A percentile compares a stretch with the other conserved stretches of the same genome.
These are phyloP conservation scores for Hanseniaspora meyeri DNA, from an alignment of 805 yeast genomes.

Conservation along the genomic window DNA sequence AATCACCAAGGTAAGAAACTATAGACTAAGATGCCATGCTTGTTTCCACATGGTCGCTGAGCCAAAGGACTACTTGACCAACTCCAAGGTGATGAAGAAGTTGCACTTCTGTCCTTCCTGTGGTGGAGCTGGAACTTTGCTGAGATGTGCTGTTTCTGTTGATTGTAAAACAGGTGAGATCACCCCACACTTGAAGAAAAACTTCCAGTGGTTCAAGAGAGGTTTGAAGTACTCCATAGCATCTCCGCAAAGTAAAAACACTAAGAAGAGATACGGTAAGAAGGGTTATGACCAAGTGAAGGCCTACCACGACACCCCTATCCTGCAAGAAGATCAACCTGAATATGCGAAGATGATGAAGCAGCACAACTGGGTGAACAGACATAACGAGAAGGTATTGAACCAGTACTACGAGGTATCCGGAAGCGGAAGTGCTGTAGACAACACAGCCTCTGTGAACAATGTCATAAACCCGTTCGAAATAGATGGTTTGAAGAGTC, in stretches of 20 bases:
- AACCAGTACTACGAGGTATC: constrained; percentile 84
- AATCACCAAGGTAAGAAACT: constrained; percentile 74
- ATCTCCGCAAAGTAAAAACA: constrained; percentile 73
- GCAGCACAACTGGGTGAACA: constrained; percentile 75
- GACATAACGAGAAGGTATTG: constrained; percentile 72
- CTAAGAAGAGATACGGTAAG: constrained; percentile 60
- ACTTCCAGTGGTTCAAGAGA: constrained; percentile 85
- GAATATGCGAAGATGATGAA: constrained; percentile 82
- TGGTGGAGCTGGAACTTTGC: constrained; percentile 74
- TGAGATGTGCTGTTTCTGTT: constrained; percentile 83
- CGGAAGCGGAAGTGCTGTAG: constrained; percentile 25
- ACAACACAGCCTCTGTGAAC: constrained; percentile 42
- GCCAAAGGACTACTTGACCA: constrained; percentile 38
- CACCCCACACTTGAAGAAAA: constrained; percentile 76
- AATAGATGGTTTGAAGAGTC: constrained; percentile 47
- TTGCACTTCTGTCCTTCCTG: constrained; percentile 88
- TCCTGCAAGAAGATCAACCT: constrained; percentile 84
- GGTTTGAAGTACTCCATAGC: constrained; percentile 76
- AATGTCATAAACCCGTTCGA: constrained; percentile 79
- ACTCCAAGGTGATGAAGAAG: constrained; percentile 30
- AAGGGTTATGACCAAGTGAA: constrained; percentile 47
- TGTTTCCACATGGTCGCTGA: constrained; percentile 80
- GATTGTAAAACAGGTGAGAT: constrained; percentile 67
- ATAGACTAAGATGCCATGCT: constrained; percentile 95
- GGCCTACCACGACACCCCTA: constrained; percentile 44